Conservation (phyloP, 441 rosid species). For the Breynia disticha region DNA sequence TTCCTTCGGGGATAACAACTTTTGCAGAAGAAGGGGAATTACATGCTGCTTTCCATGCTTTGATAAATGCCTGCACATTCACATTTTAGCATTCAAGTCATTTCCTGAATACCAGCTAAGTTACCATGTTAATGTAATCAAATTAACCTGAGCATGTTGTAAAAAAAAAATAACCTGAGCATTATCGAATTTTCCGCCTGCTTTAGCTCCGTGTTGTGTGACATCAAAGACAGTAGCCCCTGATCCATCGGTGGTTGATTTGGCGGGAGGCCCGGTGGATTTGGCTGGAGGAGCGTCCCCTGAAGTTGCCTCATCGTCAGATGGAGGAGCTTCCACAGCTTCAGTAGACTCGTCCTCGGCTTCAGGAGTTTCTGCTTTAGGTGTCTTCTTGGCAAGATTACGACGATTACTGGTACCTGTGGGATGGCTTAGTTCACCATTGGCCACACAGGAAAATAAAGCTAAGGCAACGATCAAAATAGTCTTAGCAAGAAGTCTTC, state of each 20-base stretch:
- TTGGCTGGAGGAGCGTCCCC: too few relatives aligned
- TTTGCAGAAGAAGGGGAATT: constrained; percentile 15
- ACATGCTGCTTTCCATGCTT: constrained; percentile 37
- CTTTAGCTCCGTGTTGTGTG: constrained; percentile 17
- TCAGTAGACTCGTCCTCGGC: too few relatives aligned
- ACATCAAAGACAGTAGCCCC: constrained; percentile 16
- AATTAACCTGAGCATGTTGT: too few relatives aligned
- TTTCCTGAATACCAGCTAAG: too few relatives aligned
- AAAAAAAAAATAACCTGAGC: constrained; percentile 2
- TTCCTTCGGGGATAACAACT: constrained; percentile 26
- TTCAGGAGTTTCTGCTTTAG: too few relatives aligned
- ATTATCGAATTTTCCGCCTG: constrained; percentile 15
- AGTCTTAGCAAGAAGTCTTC: constrained; percentile 4
- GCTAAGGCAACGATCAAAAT: constrained; percentile 8
- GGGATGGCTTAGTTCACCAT: constrained; percentile 5
- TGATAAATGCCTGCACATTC: constrained; percentile 21
- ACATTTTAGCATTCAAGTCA: not conserved
- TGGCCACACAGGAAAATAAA: constrained; percentile 16
- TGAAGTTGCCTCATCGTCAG: too few relatives aligned
- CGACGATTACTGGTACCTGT: not conserved
- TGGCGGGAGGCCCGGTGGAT: too few relatives aligned
- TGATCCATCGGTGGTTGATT: too few relatives aligned
- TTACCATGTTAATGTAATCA: too few relatives aligned
- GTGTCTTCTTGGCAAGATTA: not conserved
- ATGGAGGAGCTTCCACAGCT: too few relatives aligned